Percentiles rank a stretch among this genome's conserved stretches.
Evolutionary conservation across 805 yeast species (phyloP).

Genomic region (Scheffersomyces amazonensis): DNA sequence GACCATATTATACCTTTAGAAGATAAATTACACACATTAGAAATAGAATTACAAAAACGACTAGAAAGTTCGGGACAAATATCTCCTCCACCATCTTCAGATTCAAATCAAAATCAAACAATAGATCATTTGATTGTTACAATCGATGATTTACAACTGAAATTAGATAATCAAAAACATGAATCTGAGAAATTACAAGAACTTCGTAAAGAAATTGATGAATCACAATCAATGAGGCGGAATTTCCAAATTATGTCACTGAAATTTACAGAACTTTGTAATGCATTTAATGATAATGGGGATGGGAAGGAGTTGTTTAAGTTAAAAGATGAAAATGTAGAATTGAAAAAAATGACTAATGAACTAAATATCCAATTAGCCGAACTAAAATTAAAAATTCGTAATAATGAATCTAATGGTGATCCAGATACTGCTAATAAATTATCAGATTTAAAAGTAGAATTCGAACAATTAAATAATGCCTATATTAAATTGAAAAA

Average conservation of each 20-base stretch:
- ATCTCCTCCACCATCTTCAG: background rate
- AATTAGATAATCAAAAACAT: slow-evolving; percentile 17
- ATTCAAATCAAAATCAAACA: background rate
- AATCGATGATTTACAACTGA: slow-evolving; percentile 20
- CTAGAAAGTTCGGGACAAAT: slow-evolving; percentile 3
- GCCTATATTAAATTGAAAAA: slow-evolving; percentile 16
- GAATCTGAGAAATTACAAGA: slow-evolving; percentile 19
- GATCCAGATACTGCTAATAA: slow-evolving; percentile 6
- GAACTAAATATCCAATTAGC: too few relatives aligned
- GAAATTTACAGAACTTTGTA: slow-evolving; percentile 18
- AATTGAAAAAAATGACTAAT: background rate
- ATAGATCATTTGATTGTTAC: slow-evolving; percentile 3
- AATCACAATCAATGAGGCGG: slow-evolving; percentile 16
- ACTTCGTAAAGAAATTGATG: slow-evolving; percentile 19
- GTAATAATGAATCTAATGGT: background rate
- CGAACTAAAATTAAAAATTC: background rate
- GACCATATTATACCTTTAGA: slow-evolving; percentile 13
- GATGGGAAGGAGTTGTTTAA: background rate
- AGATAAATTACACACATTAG: slow-evolving; percentile 19
- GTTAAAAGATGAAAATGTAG: slow-evolving; percentile 2
- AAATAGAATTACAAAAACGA: slow-evolving; percentile 15
- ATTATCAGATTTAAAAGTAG: slow-evolving; percentile 16
- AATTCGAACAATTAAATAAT: slow-evolving; percentile 20
- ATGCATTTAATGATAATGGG: slow-evolving; percentile 5
- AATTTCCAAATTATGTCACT: slow-evolving; percentile 15